phyloP scores from a whole-genome alignment of 129 eudicot species.

The Gnaphalium uliginosum region DNA sequence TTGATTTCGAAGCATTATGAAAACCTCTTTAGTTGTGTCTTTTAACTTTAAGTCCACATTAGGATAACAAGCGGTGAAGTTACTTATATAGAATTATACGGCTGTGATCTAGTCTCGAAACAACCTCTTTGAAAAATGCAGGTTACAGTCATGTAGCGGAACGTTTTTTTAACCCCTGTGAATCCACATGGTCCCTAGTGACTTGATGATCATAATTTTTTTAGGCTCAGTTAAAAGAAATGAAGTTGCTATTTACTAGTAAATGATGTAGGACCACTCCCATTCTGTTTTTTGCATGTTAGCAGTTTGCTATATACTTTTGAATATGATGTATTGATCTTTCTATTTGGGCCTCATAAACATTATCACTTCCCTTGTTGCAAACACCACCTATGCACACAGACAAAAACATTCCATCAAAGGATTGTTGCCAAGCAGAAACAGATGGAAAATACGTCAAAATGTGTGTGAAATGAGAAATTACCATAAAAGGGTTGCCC shows the following conservation, averaged over 20 bases:
- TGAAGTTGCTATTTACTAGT: slow-evolving; percentile 20
- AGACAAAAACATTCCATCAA: slow-evolving; percentile 23
- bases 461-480: slow-evolving; percentile 1
- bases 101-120: not conserved
- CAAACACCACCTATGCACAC: slow-evolving; percentile 3
- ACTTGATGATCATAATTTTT: slow-evolving; percentile 3
- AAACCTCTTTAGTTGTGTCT: slow-evolving; percentile 19
- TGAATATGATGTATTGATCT: slow-evolving; percentile 34
- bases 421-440: slow-evolving; percentile 25
- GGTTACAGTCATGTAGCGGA: not conserved
- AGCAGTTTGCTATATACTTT: slow-evolving; percentile 32
- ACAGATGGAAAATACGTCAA: slow-evolving; percentile 20
- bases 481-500: slow-evolving; percentile 3
- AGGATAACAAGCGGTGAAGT: not conserved
- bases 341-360: slow-evolving; percentile 43
- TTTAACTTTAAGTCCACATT: not conserved
- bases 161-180: not conserved
- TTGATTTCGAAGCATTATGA: slow-evolving; percentile 25
- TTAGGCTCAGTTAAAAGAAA: slow-evolving; percentile 9
- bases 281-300: slow-evolving; percentile 21
- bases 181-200: slow-evolving; percentile 25
- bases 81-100: slow-evolving; percentile 9
- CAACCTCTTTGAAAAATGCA: not conserved
- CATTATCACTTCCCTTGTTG: slow-evolving; percentile 33
- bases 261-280: slow-evolving; percentile 28